Base-by-base conservation (phyloP, 108 stramenopile genomes). In the Pseudonitzschia pungens region DNA sequence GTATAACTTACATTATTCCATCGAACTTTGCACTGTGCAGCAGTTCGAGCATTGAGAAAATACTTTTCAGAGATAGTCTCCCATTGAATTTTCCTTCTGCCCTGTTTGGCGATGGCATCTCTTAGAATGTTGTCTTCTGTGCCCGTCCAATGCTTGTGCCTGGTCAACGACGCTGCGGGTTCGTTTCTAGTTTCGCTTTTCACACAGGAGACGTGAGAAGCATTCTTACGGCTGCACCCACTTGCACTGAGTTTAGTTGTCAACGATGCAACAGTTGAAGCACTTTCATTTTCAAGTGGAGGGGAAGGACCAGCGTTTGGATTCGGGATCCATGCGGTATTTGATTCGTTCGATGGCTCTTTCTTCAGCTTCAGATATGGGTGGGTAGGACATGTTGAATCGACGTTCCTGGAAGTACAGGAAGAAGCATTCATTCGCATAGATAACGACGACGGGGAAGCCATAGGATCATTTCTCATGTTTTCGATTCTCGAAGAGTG, bases 21-120 rank as follows among this genome's bases (percentile, higher is more conserved):
- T 31, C 97, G 89, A 67, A 90, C 85, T 68, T 91, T 88, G 86
- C 95, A 96, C 83, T 97, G 97, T 43, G 87, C 79, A 24, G 81
- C 92, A 18, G 83, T 70, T 27, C 96, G 75, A 22, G 75, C 43
- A 63, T 73, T 55, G 51, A 73, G 64, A 71, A 92, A 86, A 52
- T 73, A 71, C 20, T 59, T 57, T 26, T 29, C 12, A 11, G 82
- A 66, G 51, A 83, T 83, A 22, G 59, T 50, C 18, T 29, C 60
- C 78, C 82, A 83, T 28, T 62, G 60, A 53, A 26, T 22, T 27
- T 27, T 60, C 2, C 53, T 0, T 21, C 58, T 68, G 26, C 60
- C 65, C 40, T 77, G 57, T n/a, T 21, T 12, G 4, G 52, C 15
- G 20, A 74, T 55, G 4, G 79, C 83, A 56, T 51, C 27, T 28